Base-by-base conservation (phyloP, 1,284 basidiomycete species). In the Trametes polyzona region DNA sequence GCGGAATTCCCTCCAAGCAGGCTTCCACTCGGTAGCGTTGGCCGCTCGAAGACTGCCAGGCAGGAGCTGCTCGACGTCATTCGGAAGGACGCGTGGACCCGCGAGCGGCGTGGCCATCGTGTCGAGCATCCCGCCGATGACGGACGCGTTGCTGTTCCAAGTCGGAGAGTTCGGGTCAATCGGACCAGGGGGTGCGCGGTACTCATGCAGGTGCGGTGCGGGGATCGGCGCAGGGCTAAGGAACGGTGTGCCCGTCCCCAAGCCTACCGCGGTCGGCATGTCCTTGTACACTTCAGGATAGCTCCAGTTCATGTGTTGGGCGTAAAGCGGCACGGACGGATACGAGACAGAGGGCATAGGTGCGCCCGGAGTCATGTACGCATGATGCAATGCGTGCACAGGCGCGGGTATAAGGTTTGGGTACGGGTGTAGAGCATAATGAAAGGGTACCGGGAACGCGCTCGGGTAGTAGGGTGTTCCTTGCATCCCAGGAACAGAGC, bases 1-100 rank as follows among this genome's bases (percentile, higher is more conserved):
- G 3, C 51, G 59, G 49, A 66, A 64, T 21, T 58, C 47, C n/a
- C 39, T 30, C 65, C 65, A 66, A 10, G 47, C 24, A 14, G 62
- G 65, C 17, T 49, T 36, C 65, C 65, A 64, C 17, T 46, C 43
- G 24, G 4, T 6, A n/a, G 42, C 27, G 11, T 35, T n/a, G 8
- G 23, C 32, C 12, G 16, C 24, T 0, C 10, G 21, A 37, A 17
- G 23, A 19, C 30, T 44, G 10, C 37, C 17, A 6, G 26, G 49
- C 29, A 33, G 37, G 44, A 35, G 23, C 14, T 37, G 48, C 30
- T 51, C 49, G 24, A 41, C 35, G 21, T 51, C 42, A 11, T 19
- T 19, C 17, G 27, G 46, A 14, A 48, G 1, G n/a, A 9, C 30
- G 12, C 26, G 14, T n/a, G 42, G 29, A 3, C 10, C 23, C 19